phyloP scores from a whole-genome alignment of 1,284 basidiomycete genomes.

The Microbotryum lychnidis-dioicae region DNA sequence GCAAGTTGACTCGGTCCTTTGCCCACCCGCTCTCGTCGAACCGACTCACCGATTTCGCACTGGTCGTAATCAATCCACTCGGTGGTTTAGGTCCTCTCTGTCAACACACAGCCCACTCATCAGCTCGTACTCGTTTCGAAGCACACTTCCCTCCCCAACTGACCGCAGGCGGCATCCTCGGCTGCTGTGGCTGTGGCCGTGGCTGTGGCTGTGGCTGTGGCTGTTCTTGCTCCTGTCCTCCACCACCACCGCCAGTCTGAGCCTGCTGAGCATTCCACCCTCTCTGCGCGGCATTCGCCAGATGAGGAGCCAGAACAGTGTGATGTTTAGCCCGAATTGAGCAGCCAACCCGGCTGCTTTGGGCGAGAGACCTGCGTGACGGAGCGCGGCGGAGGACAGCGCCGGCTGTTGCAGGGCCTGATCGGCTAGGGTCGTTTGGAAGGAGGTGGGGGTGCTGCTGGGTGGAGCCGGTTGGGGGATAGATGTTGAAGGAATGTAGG shows the following conservation, averaged over 20 bases:
- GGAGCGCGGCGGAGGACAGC: not conserved
- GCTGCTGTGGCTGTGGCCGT: too few relatives aligned
- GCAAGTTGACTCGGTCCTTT: too few relatives aligned
- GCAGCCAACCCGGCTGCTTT: not conserved
- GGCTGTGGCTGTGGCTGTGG: too few relatives aligned
- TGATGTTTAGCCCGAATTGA: slow-evolving; percentile 5
- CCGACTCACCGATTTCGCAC: slow-evolving; percentile 1
- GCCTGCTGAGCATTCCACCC: not conserved
- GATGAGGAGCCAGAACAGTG: slow-evolving; percentile 5
- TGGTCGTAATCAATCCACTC: not conserved
- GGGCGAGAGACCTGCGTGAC: slow-evolving; percentile 5
- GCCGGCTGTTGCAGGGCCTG: slow-evolving; percentile 8
- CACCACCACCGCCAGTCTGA: too few relatives aligned
- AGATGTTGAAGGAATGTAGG: too few relatives aligned
- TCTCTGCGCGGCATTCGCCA: slow-evolving; percentile 1
- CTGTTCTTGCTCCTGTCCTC: too few relatives aligned
- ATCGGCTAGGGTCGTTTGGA: not conserved
- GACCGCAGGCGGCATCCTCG: too few relatives aligned
- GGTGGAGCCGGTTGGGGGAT: not conserved
- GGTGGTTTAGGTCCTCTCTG: slow-evolving; percentile 4
- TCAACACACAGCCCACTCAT: not conserved
- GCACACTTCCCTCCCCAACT: too few relatives aligned
- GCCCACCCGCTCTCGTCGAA: too few relatives aligned
- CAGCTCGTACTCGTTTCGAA: too few relatives aligned
- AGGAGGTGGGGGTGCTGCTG: not conserved